Percentiles rank a stretch among this genome's conserved stretches.
Evolutionary conservation across 495 filamentous ascomycete genomes (phyloP).

Genomic region (Umbilicaria muhlenbergii): DNA sequence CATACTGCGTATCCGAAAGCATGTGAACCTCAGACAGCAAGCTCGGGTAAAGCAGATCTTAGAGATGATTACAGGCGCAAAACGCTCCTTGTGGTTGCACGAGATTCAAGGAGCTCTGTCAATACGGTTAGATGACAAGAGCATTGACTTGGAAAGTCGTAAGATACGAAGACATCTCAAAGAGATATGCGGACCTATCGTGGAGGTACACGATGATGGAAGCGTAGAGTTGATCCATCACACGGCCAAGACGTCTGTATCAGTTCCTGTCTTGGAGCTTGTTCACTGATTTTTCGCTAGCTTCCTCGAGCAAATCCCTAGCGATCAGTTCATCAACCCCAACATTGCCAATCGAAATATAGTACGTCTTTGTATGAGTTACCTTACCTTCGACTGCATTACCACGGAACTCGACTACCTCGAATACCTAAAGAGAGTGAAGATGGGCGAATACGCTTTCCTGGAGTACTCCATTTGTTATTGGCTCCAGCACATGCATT

Average conservation of each 20-base stretch:
- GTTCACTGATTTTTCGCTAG: not conserved
- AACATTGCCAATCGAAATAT: constrained; percentile 7
- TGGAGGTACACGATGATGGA: constrained; percentile 10
- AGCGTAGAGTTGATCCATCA: constrained; percentile 12
- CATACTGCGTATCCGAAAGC: constrained; percentile 7
- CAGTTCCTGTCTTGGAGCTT: too few species aligned
- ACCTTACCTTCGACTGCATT: constrained; percentile 13
- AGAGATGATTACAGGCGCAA: constrained; percentile 1
- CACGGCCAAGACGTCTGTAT: constrained; percentile 12
- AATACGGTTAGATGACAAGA: constrained; percentile 6
- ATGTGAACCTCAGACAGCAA: not conserved
- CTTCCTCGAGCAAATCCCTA: constrained; percentile 9
- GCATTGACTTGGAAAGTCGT: constrained; percentile 5
- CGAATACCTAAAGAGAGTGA: not conserved
- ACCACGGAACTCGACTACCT: not conserved
- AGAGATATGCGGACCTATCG: constrained; percentile 12
- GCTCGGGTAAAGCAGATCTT: constrained; percentile 5
- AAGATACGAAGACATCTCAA: constrained; percentile 2
- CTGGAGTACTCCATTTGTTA: constrained; percentile 6
- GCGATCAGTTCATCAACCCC: constrained; percentile 8
- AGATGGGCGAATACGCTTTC: constrained; percentile 4
- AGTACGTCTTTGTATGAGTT: constrained; percentile 9
- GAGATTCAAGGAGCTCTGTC: constrained; percentile 16
- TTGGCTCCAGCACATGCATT: constrained; percentile 3
- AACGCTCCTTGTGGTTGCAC: constrained; percentile 6